Conservation (phyloP, 2,329 filamentous ascomycete species). For the Eurotiales sp. region DNA sequence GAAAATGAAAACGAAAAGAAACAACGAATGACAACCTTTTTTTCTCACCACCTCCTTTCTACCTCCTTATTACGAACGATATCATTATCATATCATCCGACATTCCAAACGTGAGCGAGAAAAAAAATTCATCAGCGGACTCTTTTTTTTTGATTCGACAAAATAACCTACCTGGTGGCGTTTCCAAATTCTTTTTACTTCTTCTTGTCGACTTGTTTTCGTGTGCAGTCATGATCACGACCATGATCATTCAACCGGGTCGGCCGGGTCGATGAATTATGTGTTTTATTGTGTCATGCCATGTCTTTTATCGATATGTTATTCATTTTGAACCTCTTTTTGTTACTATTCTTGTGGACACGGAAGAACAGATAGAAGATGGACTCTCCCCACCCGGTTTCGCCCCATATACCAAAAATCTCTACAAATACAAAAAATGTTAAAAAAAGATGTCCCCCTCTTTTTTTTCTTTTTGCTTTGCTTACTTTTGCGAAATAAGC, state of each 20-base stretch:
- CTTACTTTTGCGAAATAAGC: too few species aligned
- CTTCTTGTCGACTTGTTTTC: not conserved
- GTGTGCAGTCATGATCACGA: constrained; percentile 20
- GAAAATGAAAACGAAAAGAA: too few species aligned
- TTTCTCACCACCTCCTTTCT: too few species aligned
- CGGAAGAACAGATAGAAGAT: constrained; percentile 47
- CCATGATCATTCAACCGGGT: constrained; percentile 29
- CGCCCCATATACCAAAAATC: constrained; percentile 24
- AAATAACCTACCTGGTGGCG: not conserved
- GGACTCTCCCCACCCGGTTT: constrained; percentile 43
- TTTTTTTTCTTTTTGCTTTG: too few species aligned
- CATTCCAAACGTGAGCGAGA: constrained; percentile 4
- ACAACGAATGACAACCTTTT: too few species aligned
- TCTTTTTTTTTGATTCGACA: not conserved
- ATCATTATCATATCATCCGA: too few species aligned
- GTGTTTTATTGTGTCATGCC: constrained; percentile 9
- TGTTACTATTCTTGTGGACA: too few species aligned
- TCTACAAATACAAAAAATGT: constrained; percentile 51
- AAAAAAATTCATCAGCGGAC: not conserved
- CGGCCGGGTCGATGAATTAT: constrained; percentile 18
- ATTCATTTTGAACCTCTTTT: too few species aligned
- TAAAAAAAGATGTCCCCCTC: constrained; percentile 52
- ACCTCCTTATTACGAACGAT: not conserved
- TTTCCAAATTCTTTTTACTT: not conserved
- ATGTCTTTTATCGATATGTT: constrained; percentile 5